Conservation (phyloP, 2,329 filamentous ascomycete species). For the Raffaelea deltoideospora region DNA sequence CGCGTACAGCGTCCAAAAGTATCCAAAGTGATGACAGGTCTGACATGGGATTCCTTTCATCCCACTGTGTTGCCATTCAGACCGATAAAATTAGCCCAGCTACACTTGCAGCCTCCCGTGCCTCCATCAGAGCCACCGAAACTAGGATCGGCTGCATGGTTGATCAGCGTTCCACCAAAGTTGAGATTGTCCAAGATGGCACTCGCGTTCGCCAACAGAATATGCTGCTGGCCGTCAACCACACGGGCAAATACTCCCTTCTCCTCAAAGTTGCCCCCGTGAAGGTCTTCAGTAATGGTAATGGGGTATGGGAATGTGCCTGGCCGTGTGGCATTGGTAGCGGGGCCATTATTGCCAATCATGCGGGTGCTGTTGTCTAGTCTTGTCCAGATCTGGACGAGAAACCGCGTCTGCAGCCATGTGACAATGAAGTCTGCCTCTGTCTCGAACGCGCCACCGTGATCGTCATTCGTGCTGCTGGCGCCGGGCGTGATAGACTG, state of each 20-base stretch:
- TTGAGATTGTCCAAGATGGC: slow-evolving; percentile 33
- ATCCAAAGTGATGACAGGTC: too few species aligned
- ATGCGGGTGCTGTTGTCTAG: slow-evolving; percentile 27
- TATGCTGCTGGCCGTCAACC: slow-evolving; percentile 25
- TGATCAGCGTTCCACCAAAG: slow-evolving; percentile 36
- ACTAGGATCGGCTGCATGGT: slow-evolving; percentile 27
- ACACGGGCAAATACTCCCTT: slow-evolving; percentile 41
- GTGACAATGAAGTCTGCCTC: slow-evolving; percentile 42
- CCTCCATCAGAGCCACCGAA: slow-evolving; percentile 50
- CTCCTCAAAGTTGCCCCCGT: slow-evolving; percentile 36
- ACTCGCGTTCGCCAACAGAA: slow-evolving; percentile 26
- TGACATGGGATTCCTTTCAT: background rate
- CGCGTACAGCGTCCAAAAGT: too few species aligned
- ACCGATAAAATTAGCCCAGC: slow-evolving; percentile 39
- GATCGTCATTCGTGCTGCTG: slow-evolving; percentile 28
- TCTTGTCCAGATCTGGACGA: slow-evolving; percentile 52
- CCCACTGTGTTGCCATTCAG: slow-evolving; percentile 8
- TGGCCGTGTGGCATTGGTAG: slow-evolving; percentile 25
- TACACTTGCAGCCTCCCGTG: slow-evolving; percentile 44
- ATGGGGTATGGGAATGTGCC: slow-evolving; percentile 50
- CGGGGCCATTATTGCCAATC: slow-evolving; percentile 12
- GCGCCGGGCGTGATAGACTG: slow-evolving; percentile 33
- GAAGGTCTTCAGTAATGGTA: slow-evolving; percentile 44
- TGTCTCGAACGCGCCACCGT: slow-evolving; percentile 35
- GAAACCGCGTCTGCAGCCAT: slow-evolving; percentile 44